phyloP scores from a whole-genome alignment of 164 flowering plant species.

The Tetrastigma voinierianum region DNA sequence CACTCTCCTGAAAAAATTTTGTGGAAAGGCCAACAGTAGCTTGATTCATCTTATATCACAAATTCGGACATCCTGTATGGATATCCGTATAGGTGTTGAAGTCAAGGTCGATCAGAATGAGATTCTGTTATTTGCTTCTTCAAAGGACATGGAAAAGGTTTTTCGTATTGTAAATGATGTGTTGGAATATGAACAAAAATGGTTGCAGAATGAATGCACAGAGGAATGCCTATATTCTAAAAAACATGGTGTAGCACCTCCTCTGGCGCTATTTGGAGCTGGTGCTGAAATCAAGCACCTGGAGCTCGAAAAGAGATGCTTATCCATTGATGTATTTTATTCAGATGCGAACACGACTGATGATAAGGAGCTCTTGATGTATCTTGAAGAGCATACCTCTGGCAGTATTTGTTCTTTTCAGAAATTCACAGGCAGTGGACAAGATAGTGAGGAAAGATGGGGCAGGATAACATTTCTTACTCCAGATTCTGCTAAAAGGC shows the following conservation, averaged over 20 bases:
- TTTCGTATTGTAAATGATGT: conserved; percentile 38
- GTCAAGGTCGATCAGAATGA: conserved; percentile 56
- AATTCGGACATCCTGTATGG: conserved; percentile 42
- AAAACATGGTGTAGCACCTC: conserved; percentile 42
- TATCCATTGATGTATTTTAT: conserved; percentile 64
- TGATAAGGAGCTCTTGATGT: conserved; percentile 70
- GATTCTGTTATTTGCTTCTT: conserved; percentile 56
- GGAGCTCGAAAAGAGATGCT: conserved; percentile 69
- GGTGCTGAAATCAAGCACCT: conserved; percentile 90
- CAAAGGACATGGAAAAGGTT: conserved; percentile 46
- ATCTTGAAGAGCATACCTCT: conserved; percentile 55
- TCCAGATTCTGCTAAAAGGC: conserved; percentile 79
- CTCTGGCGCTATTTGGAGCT: conserved; percentile 86
- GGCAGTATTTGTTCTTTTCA: conserved; percentile 56
- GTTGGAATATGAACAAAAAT: conserved; percentile 56
- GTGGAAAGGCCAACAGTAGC: conserved; percentile 65
- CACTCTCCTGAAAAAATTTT: conserved; percentile 60
- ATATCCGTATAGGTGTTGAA: conserved; percentile 61
- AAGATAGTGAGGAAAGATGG: conserved; percentile 58
- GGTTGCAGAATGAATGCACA: conserved; percentile 70
- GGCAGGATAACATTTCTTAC: conserved; percentile 74
- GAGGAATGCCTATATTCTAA: conserved; percentile 73
- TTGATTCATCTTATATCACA: conserved; percentile 48
- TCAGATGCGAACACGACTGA: conserved; percentile 33
- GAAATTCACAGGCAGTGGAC: conserved; percentile 40